These are phyloP conservation scores for Cladophialophora carrionii DNA, from an alignment of 2,329 filamentous ascomycete genomes.

Conservation along the genomic window DNA sequence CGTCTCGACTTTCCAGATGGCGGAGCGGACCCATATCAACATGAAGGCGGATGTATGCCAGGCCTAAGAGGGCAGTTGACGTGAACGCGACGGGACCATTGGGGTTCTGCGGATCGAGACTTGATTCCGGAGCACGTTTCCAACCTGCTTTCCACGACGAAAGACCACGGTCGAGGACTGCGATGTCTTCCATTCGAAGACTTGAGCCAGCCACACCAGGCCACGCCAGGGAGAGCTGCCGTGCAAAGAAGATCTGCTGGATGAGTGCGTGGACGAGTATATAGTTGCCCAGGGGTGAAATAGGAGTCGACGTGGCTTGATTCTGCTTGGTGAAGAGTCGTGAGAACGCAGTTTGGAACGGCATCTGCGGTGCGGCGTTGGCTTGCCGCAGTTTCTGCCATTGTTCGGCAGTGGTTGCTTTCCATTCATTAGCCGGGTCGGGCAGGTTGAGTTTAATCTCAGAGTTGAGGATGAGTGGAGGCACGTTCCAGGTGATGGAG, in stretches of 20 bases:
- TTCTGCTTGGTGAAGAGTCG: conserved; percentile 49
- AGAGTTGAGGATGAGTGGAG: conserved; percentile 60
- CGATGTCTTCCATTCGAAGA: conserved; percentile 50
- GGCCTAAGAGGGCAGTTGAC: conserved; percentile 52
- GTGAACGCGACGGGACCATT: conserved; percentile 59
- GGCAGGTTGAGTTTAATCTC: conserved; percentile 61
- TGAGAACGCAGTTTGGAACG: conserved; percentile 52
- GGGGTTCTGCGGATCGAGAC: conserved; percentile 58
- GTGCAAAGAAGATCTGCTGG: conserved; percentile 58
- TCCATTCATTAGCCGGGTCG: conserved; percentile 59
- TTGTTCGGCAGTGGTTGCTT: conserved; percentile 54
- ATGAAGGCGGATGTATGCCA: conserved; percentile 54
- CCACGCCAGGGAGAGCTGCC: conserved; percentile 53
- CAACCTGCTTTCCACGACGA: conserved; percentile 57
- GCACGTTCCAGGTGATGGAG: conserved; percentile 65
- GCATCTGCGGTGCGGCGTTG: conserved; percentile 34
- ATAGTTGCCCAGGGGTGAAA: conserved; percentile 59
- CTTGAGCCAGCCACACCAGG: conserved; percentile 50
- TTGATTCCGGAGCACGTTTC: conserved; percentile 58
- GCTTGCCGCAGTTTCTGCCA: conserved; percentile 50
- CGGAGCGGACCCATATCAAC: conserved; percentile 54
- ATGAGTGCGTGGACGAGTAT: conserved; percentile 59
- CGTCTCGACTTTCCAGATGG: conserved; percentile 53
- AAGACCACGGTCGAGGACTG: conserved; percentile 52
- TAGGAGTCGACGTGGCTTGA: conserved; percentile 42